A percentile compares a stretch with the other conserved stretches of the same genome.
Conservation (phyloP, 306 rosid species). For the Pyrus betulifolia region DNA sequence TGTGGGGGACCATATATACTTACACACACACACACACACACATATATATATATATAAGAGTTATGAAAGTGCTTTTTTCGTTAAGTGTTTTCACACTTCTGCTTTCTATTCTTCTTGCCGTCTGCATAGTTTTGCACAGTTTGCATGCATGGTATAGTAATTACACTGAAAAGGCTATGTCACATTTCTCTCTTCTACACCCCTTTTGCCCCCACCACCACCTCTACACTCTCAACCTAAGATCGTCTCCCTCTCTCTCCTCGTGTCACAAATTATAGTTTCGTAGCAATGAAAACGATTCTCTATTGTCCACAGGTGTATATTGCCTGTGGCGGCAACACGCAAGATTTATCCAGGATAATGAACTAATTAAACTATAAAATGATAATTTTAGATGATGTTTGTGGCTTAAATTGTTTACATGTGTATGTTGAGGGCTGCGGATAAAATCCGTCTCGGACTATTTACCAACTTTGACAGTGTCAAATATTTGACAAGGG, state of each 20-base stretch:
- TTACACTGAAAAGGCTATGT: no score
- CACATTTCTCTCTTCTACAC: background rate
- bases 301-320: accelerated
- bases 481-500: background rate
- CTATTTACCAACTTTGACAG: background rate
- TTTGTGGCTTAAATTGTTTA: background rate
- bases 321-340: accelerated
- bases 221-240: no score
- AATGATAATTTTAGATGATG: background rate
- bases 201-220: background rate
- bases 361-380: background rate
- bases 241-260: background rate
- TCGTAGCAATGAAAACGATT: no score
- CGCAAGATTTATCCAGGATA: background rate
- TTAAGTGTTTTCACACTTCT: background rate
- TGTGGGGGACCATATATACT: slow-evolving; percentile 21
- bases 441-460: background rate
- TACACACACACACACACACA: no score
- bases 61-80: background rate
- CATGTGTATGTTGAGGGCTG: background rate
- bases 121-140: background rate
- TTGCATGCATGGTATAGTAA: slow-evolving; percentile 30
- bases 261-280: background rate
- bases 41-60: no score
- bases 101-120: background rate